A percentile compares a stretch with the other conserved stretches of the same genome.
Evolutionary conservation across 306 rosid species (phyloP).

Genomic region (Trifolium repens): DNA sequence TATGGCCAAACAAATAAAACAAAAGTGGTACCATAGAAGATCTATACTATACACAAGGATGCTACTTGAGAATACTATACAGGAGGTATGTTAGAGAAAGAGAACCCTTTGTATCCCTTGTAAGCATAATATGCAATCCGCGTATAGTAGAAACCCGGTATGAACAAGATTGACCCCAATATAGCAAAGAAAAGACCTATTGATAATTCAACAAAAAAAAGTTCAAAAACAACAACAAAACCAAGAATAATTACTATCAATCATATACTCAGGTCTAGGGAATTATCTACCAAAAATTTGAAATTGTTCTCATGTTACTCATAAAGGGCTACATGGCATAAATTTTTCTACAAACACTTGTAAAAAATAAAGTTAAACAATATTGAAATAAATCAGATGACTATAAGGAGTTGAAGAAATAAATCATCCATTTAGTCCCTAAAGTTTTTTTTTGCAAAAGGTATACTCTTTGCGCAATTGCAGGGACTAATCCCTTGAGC

Average conservation of each 20-base stretch:
- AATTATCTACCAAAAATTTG: too few species aligned
- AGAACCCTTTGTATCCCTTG: slow-evolving; percentile 89
- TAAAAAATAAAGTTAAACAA: background rate
- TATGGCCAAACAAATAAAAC: slow-evolving; percentile 19
- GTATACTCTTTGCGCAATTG: too few species aligned
- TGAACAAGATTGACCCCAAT: slow-evolving; percentile 78
- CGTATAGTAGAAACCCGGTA: slow-evolving; percentile 92
- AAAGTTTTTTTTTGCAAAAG: too few species aligned
- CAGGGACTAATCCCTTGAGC: too few species aligned
- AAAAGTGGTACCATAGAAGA: background rate
- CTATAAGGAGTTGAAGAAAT: background rate
- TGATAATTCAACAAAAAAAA: background rate
- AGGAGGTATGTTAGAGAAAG: slow-evolving; percentile 88
- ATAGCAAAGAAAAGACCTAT: slow-evolving; percentile 72
- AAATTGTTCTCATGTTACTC: too few species aligned
- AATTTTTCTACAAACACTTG: background rate
- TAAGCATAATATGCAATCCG: slow-evolving; percentile 96
- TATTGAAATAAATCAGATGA: background rate
- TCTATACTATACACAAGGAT: slow-evolving; percentile 42
- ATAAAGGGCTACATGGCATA: background rate
- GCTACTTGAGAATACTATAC: slow-evolving; percentile 53
- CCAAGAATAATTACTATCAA: background rate
- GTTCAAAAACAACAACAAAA: background rate
- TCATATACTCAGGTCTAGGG: too few species aligned
- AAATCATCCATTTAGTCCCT: too few species aligned